phyloP scores from a whole-genome alignment of 495 filamentous ascomycete genomes.

The Clohesyomyces aquaticus region DNA sequence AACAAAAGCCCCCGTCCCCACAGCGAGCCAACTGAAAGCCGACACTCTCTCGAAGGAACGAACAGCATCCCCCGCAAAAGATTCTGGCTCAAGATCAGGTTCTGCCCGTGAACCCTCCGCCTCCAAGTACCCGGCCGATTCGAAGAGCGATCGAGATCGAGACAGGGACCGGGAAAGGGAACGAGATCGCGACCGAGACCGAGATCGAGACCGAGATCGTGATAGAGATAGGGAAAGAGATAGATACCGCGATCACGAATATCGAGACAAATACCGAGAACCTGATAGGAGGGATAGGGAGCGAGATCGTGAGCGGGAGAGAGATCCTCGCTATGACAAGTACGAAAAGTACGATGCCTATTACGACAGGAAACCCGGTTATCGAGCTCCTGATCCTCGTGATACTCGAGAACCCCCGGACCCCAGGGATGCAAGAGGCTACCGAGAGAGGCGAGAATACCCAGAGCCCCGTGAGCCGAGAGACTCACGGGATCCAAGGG shows the following conservation, averaged over 20 bases:
- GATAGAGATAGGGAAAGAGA: constrained; percentile 50
- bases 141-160: constrained; percentile 33
- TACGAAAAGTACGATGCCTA: constrained; percentile 21
- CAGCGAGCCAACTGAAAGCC: constrained; percentile 63
- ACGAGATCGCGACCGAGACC: constrained; percentile 47
- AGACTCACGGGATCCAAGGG: constrained; percentile 15
- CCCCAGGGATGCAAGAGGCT: not conserved
- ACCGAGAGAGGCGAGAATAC: constrained; percentile 22
- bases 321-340: constrained; percentile 44
- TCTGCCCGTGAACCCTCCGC: constrained; percentile 39
- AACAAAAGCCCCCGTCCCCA: constrained; percentile 61
- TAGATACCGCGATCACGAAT: constrained; percentile 42
- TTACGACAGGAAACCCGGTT: constrained; percentile 31
- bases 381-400: constrained; percentile 26
- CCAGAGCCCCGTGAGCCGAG: constrained; percentile 21
- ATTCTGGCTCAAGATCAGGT: constrained; percentile 16
- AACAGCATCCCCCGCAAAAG: constrained; percentile 5
- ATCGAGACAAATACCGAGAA: constrained; percentile 31
- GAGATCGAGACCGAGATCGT: constrained; percentile 43
- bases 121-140: constrained; percentile 22
- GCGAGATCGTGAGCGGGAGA: constrained; percentile 31
- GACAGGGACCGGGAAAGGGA: constrained; percentile 36
- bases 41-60: constrained; percentile 42
- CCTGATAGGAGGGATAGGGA: constrained; percentile 48
- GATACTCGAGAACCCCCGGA: constrained; percentile 14